Evolutionary conservation across 768 basidiomycete genomes (phyloP), one percentile per base, ranked within the genome.

Genomic region (Sporobolomyces roseus): DNA sequence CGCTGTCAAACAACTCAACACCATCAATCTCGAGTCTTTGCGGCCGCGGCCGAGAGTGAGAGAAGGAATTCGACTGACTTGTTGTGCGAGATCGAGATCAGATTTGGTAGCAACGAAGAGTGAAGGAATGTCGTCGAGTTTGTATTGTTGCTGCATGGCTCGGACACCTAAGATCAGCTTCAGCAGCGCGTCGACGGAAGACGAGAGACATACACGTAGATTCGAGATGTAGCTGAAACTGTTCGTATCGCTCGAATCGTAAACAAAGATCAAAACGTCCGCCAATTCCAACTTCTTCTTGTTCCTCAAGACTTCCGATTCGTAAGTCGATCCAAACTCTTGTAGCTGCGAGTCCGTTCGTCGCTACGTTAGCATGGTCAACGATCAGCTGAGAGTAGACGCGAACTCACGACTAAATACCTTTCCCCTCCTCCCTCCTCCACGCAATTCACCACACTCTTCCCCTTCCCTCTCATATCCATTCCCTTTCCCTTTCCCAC

Each of bases 31-130:
- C n/a, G n/a, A n/a, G n/a, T n/a, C n/a, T n/a, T n/a, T n/a, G n/a
- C 38, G 17, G 38, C 38, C 17, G 10, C 38, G 9, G 45, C 14
- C 12, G 23, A 21, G 21, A 46, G 45, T 6, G 23, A 65, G 66
- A 65, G 16, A 51, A 29, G 23, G 30, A n/a, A 23, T 29, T 21
- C 19, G 49, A 54, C 36, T 5, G 29, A 88, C 91, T 84, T 96
- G 94, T 74, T 93, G 85, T 16, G 94, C 94, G 56, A 99, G 86
- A 79, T 99, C 94, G 32, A 96, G 84, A 78, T 99, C 94, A 9
- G 92, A 93, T 80, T 99, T 99, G 45, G 94, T 98, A n/a, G 94
- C 94, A 30, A 99, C 93, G 78, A 98, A 97, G 43, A 98, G 80
- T 16, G 90, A 93, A 30, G 94, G 93, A 77, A 97, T 90, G 78